phyloP scores from a whole-genome alignment of 2,329 filamentous ascomycete species.

The Beauveria asiatica region DNA sequence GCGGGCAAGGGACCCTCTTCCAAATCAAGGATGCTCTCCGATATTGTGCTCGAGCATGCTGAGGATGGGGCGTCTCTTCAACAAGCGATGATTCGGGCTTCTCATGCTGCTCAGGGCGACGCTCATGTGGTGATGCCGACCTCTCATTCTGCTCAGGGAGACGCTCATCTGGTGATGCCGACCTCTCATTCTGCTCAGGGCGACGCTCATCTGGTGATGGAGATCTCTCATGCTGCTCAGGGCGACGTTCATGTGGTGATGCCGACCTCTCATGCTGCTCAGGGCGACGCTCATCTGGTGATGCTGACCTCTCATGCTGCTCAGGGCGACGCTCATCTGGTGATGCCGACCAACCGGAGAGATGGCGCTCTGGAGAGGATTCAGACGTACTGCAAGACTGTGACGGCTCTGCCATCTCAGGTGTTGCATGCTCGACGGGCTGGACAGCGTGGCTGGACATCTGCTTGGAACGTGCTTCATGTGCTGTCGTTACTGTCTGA shows the following conservation, averaged over 20 bases:
- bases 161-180: constrained; percentile 13
- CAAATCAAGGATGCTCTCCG: not conserved
- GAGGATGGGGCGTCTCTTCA: constrained; percentile 19
- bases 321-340: constrained; percentile 9
- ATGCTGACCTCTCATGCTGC: constrained; percentile 17
- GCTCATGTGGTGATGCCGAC: too few species aligned
- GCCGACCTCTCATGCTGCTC: too few species aligned
- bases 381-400: not conserved
- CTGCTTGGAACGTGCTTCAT: not conserved
- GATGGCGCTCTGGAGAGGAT: constrained; percentile 12
- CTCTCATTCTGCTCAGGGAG: too few species aligned
- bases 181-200: too few species aligned
- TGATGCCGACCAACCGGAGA: constrained; percentile 18
- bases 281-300: constrained; percentile 12
- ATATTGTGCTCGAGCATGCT: not conserved
- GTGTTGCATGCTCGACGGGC: not conserved
- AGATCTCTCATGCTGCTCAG: too few species aligned
- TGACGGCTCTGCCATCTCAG: not conserved
- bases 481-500: constrained; percentile 19
- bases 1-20: not conserved
- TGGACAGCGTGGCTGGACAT: not conserved
- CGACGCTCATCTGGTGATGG: too few species aligned
- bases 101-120: too few species aligned
- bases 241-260: too few species aligned
- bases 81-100: constrained; percentile 16